Percentiles rank a stretch among this genome's conserved stretches.
Conservation (phyloP, 805 yeast genomes). For the Wickerhamiella spandovensis region DNA sequence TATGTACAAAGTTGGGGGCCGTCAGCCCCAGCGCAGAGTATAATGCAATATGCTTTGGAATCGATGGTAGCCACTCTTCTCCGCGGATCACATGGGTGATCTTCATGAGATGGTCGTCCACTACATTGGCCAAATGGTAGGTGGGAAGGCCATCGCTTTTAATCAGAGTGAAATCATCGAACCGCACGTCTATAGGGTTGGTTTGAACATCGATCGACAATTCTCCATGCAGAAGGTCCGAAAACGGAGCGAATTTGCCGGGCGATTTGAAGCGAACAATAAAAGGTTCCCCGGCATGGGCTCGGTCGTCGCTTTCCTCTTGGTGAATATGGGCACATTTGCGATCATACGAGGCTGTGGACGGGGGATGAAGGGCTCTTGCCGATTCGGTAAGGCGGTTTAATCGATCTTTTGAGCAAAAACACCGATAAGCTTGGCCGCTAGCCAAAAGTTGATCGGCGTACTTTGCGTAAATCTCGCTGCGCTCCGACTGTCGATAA, state of each 20-base stretch:
- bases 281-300: constrained; percentile 24
- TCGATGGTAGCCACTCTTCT: constrained; percentile 94
- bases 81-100: constrained; percentile 94
- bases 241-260: constrained; percentile 46
- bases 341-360: constrained; percentile 84
- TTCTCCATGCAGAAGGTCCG: constrained; percentile 67
- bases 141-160: constrained; percentile 96
- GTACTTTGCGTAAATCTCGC: constrained; percentile 48
- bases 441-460: constrained; percentile 40
- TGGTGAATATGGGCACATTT: constrained; percentile 42
- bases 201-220: constrained; percentile 69
- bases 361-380: constrained; percentile 64
- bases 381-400: constrained; percentile 60
- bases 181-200: constrained; percentile 56
- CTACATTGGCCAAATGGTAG: constrained; percentile 89
- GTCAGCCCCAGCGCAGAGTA: constrained; percentile 79
- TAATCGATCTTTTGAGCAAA: constrained; percentile 70
- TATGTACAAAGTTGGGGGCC: constrained; percentile 73
- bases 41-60: constrained; percentile 84
- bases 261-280: constrained; percentile 75
- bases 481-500: constrained; percentile 74
- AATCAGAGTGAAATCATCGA: constrained; percentile 77
- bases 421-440: constrained; percentile 77
- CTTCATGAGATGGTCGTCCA: constrained; percentile 87
- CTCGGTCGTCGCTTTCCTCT: constrained; percentile 30